A percentile compares a stretch with the other conserved stretches of the same genome.
These are phyloP conservation scores for Metschnikowia borealis DNA, from an alignment of 805 yeast species.

Conservation along the genomic window DNA sequence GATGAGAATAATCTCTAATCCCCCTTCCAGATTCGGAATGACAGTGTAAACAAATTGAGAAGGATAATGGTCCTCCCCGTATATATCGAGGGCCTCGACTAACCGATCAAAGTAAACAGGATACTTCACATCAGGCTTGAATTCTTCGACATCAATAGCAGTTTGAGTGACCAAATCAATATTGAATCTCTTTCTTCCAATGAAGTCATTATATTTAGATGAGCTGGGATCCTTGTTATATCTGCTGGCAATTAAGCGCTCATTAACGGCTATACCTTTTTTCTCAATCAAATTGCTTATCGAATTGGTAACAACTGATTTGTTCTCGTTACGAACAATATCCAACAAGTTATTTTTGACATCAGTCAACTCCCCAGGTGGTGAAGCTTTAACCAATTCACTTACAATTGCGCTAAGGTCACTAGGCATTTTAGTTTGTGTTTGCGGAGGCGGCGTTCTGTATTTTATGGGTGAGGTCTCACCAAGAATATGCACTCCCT, in stretches of 20 bases:
- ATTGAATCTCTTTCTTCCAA: conserved; percentile 46
- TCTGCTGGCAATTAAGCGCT: conserved; percentile 29
- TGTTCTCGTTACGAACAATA: conserved; percentile 21
- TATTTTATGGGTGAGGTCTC: neutral
- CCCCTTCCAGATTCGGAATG: conserved; percentile 29
- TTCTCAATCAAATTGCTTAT: conserved; percentile 27
- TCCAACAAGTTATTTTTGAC: conserved; percentile 24
- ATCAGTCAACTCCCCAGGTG: conserved; percentile 36
- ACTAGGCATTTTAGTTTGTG: conserved; percentile 17
- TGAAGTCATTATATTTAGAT: conserved; percentile 52
- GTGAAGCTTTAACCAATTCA: conserved; percentile 31
- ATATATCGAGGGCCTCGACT: conserved; percentile 37
- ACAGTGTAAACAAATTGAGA: conserved; percentile 45
- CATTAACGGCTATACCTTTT: conserved; percentile 29
- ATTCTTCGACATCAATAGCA: conserved; percentile 52
- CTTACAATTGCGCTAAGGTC: conserved; percentile 26
- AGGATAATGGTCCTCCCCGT: conserved; percentile 67
- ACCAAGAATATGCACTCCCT: conserved; percentile 1
- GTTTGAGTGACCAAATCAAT: conserved; percentile 51
- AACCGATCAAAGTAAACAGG: conserved; percentile 29
- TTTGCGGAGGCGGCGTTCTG: neutral
- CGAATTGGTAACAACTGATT: conserved; percentile 24
- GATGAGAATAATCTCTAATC: conserved; percentile 51
- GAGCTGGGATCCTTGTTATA: conserved; percentile 29
- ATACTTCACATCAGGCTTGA: conserved; percentile 21